Percentiles rank a stretch among this genome's conserved stretches.
phyloP scores from a whole-genome alignment of 2,329 filamentous ascomycete species.

The Sarocladium brachiariae region DNA sequence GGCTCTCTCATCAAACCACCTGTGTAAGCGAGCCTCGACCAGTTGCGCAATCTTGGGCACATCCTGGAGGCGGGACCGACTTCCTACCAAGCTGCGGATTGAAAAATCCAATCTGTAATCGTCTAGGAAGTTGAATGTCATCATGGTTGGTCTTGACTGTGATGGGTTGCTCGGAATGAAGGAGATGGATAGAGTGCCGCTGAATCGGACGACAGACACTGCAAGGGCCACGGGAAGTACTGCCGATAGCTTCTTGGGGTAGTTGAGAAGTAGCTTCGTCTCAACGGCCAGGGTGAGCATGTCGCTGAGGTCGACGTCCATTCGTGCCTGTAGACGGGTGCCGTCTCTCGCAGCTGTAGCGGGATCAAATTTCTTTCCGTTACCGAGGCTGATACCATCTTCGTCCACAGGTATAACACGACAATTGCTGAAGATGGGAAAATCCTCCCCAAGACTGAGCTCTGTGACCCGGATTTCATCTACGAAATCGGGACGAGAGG shows the following conservation, averaged over 20 bases:
- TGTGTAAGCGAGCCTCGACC: constrained; percentile 70
- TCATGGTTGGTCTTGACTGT: constrained; percentile 70
- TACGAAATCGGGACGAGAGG: constrained; percentile 79
- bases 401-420: constrained; percentile 87
- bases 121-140: constrained; percentile 90
- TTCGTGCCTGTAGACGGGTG: constrained; percentile 78
- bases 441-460: constrained; percentile 90
- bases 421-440: constrained; percentile 98
- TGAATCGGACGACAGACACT: constrained; percentile 89
- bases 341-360: constrained; percentile 52
- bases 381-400: constrained; percentile 55
- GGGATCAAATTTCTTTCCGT: constrained; percentile 43
- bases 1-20: constrained; percentile 82
- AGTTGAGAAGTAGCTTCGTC: constrained; percentile 90
- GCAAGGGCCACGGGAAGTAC: constrained; percentile 87
- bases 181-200: constrained; percentile 85
- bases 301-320: constrained; percentile 96
- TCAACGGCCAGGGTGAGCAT: constrained; percentile 92
- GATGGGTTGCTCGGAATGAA: constrained; percentile 74
- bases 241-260: constrained; percentile 81
- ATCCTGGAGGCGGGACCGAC: constrained; percentile 72
- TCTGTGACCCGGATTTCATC: constrained; percentile 93
- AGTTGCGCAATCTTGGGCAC: constrained; percentile 84
- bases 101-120: constrained; percentile 82
- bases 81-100: constrained; percentile 71